phyloP scores from a whole-genome alignment of 148 eudicot genomes.

The Rhododendron williamsianum region DNA sequence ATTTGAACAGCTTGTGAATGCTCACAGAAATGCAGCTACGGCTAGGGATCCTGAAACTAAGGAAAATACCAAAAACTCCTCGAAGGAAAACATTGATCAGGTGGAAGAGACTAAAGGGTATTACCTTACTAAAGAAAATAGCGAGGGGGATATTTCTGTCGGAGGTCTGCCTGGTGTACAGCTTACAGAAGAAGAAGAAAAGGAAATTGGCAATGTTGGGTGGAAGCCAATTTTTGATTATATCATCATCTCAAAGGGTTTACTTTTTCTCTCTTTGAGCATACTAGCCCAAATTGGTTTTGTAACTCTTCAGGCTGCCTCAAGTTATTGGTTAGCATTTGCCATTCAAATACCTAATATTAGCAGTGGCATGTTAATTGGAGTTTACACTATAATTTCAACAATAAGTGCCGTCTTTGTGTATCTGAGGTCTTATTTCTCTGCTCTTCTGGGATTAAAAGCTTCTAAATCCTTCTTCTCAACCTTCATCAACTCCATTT shows the following conservation, averaged over 20 bases:
- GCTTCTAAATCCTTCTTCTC: constrained; percentile 54
- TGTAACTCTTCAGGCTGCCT: constrained; percentile 36
- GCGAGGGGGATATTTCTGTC: constrained; percentile 27
- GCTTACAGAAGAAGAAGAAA: constrained; percentile 60
- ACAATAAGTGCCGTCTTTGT: constrained; percentile 37
- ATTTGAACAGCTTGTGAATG: constrained; percentile 59
- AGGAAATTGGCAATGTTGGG: constrained; percentile 40
- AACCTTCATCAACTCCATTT: constrained; percentile 36
- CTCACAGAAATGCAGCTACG: constrained; percentile 43
- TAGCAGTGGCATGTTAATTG: constrained; percentile 27
- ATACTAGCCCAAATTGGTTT: constrained; percentile 31
- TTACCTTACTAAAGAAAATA: constrained; percentile 19
- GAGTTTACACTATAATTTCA: constrained; percentile 42
- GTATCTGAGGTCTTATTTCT: constrained; percentile 37
- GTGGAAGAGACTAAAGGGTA: constrained; percentile 2
- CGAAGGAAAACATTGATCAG: background rate
- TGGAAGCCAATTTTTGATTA: constrained; percentile 49
- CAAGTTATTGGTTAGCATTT: constrained; percentile 61
- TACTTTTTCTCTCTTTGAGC: constrained; percentile 10
- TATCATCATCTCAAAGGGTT: constrained; percentile 38
- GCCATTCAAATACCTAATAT: constrained; percentile 33
- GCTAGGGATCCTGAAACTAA: constrained; percentile 14
- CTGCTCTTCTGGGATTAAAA: constrained; percentile 45
- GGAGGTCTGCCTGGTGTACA: constrained; percentile 27
- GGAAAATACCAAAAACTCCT: background rate